phyloP scores from a whole-genome alignment of 2,329 filamentous ascomycete genomes.

The Phyllosticta citribraziliensis region DNA sequence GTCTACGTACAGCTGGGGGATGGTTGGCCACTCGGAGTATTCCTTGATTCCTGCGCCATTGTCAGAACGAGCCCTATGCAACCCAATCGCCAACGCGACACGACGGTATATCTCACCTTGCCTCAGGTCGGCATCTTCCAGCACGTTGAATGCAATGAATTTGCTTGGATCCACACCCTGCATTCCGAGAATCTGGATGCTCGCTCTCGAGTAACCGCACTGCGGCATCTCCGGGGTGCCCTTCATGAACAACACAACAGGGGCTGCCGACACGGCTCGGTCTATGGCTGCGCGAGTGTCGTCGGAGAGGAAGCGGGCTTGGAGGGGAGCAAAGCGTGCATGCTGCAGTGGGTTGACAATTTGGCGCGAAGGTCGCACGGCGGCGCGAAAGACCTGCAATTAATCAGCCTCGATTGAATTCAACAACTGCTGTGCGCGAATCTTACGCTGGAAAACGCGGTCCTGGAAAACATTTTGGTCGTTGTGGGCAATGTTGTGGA shows the following conservation, averaged over 20 bases:
- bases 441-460: constrained; percentile 26
- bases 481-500: constrained; percentile 8
- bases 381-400: constrained; percentile 26
- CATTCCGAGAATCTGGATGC: constrained; percentile 86
- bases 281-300: constrained; percentile 78
- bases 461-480: constrained; percentile 28
- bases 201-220: constrained; percentile 92
- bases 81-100: not conserved
- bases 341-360: constrained; percentile 20
- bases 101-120: constrained; percentile 44
- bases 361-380: constrained; percentile 21
- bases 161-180: constrained; percentile 93
- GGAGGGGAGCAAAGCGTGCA: constrained; percentile 33
- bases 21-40: constrained; percentile 98
- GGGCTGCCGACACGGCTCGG: constrained; percentile 75
- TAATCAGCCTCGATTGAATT: not conserved
- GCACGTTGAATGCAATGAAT: constrained; percentile 96
- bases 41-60: constrained; percentile 75
- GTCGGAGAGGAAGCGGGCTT: constrained; percentile 64
- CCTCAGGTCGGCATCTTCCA: constrained; percentile 82
- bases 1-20: constrained; percentile 89
- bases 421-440: not conserved
- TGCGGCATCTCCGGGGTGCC: constrained; percentile 92
- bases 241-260: constrained; percentile 99
- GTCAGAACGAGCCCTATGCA: constrained; percentile 11